These are phyloP conservation scores for Fusarium sp. DNA, from an alignment of 2,329 filamentous ascomycete genomes.

Conservation along the genomic window DNA sequence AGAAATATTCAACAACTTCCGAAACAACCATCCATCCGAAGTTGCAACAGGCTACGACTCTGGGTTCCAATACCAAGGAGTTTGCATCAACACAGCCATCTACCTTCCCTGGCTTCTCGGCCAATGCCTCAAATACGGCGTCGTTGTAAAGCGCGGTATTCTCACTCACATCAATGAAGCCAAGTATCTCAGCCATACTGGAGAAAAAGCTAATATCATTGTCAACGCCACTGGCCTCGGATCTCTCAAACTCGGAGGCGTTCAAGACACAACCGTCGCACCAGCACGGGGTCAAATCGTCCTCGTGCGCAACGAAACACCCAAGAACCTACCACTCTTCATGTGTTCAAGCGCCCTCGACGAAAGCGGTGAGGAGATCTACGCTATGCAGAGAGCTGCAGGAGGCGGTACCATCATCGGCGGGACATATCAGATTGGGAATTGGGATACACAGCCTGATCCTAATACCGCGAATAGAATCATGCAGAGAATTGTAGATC, in stretches of 20 bases:
- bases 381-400: constrained; percentile 83
- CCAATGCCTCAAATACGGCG: constrained; percentile 80
- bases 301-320: constrained; percentile 73
- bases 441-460: constrained; percentile 83
- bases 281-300: constrained; percentile 87
- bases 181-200: constrained; percentile 58
- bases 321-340: constrained; percentile 73
- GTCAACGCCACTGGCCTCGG: constrained; percentile 88
- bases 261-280: constrained; percentile 76
- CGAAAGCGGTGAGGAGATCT: constrained; percentile 75
- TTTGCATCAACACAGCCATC: constrained; percentile 90
- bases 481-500: constrained; percentile 77
- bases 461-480: constrained; percentile 81
- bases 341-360: constrained; percentile 78
- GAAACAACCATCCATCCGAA: constrained; percentile 64
- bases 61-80: constrained; percentile 79
- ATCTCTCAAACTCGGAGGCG: constrained; percentile 80
- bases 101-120: constrained; percentile 89
- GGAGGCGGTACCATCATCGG: constrained; percentile 85
- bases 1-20: constrained; percentile 75
- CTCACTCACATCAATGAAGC: constrained; percentile 79
- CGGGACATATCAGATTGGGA: constrained; percentile 81
- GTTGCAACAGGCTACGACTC: constrained; percentile 74
- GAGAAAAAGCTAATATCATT: constrained; percentile 70
- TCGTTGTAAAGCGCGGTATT: constrained; percentile 70